Evolutionary conservation across 148 eudicot genomes (phyloP).

Genomic region (Silene latifolia): DNA sequence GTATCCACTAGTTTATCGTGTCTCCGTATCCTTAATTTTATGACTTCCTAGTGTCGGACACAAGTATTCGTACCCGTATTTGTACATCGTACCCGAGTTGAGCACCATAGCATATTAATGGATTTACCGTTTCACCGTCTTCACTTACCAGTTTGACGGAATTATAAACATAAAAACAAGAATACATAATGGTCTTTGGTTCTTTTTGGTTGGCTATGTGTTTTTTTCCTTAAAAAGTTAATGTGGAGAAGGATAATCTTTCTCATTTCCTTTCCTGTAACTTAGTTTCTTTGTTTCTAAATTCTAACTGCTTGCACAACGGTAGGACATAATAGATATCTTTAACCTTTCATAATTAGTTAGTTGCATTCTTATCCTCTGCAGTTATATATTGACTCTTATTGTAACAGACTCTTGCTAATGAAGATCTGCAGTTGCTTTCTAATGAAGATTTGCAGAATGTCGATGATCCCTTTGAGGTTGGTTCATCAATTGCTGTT

Average conservation of each 20-base stretch:
- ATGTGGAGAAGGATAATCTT: not conserved
- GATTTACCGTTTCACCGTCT: not conserved
- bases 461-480: slow-evolving; percentile 35
- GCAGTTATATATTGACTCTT: slow-evolving; percentile 8
- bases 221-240: not conserved
- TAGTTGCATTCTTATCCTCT: not conserved
- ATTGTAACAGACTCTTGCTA: slow-evolving; percentile 49
- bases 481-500: too few species aligned
- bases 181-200: too few species aligned
- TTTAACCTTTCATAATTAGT: not conserved
- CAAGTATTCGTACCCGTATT: too few species aligned
- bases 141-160: not conserved
- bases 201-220: not conserved
- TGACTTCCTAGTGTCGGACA: too few species aligned
- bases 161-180: too few species aligned
- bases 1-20: too few species aligned
- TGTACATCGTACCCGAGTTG: too few species aligned
- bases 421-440: slow-evolving; percentile 48
- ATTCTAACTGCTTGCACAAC: not conserved
- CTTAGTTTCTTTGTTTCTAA: not conserved
- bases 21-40: too few species aligned
- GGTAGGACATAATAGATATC: not conserved
- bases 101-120: too few species aligned
- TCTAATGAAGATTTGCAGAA: slow-evolving; percentile 45
- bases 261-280: not conserved